Evolutionary conservation across 352 stramenopile genomes (phyloP).

Genomic region (Pythium insidiosum): DNA sequence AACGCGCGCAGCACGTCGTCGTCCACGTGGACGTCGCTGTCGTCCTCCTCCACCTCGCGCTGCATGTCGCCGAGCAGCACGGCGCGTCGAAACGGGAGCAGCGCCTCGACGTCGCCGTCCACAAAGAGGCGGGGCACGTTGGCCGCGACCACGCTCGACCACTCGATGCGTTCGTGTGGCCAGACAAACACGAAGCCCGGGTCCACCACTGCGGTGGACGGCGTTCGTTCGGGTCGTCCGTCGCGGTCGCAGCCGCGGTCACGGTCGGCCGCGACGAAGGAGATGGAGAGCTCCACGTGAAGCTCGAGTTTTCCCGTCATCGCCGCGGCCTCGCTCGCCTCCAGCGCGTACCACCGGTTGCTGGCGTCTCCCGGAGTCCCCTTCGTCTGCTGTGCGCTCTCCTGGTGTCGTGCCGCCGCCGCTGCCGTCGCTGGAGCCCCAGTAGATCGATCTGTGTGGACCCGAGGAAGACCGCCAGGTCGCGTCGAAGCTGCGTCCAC

Average conservation of each 20-base stretch:
- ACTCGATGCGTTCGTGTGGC: slow-evolving; percentile 44
- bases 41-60: slow-evolving; percentile 36
- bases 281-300: slow-evolving; percentile 10
- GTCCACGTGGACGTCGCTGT: slow-evolving; percentile 43
- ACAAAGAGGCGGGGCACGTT: slow-evolving; percentile 63
- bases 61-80: slow-evolving; percentile 49
- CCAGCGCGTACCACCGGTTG: slow-evolving; percentile 14
- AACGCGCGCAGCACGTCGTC: slow-evolving; percentile 41
- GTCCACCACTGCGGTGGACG: slow-evolving; percentile 19
- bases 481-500: slow-evolving; percentile 57
- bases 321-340: not conserved
- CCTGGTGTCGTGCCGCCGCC: slow-evolving; percentile 2
- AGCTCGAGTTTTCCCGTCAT: not conserved
- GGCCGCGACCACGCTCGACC: slow-evolving; percentile 38
- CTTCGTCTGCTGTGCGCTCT: slow-evolving; percentile 18
- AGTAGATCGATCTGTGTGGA: slow-evolving; percentile 18
- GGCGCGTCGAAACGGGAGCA: slow-evolving; percentile 39
- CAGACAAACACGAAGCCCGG: slow-evolving; percentile 47
- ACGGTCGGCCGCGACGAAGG: no score
- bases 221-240: not conserved
- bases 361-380: slow-evolving; percentile 1
- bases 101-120: slow-evolving; percentile 43
- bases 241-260: not conserved
- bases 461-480: slow-evolving; percentile 49
- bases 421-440: slow-evolving; percentile 19